Percentiles rank a stretch among this genome's conserved stretches.
These are phyloP conservation scores for Fremontodendron californicum DNA, from an alignment of 345 rosid species.

Conservation along the genomic window DNA sequence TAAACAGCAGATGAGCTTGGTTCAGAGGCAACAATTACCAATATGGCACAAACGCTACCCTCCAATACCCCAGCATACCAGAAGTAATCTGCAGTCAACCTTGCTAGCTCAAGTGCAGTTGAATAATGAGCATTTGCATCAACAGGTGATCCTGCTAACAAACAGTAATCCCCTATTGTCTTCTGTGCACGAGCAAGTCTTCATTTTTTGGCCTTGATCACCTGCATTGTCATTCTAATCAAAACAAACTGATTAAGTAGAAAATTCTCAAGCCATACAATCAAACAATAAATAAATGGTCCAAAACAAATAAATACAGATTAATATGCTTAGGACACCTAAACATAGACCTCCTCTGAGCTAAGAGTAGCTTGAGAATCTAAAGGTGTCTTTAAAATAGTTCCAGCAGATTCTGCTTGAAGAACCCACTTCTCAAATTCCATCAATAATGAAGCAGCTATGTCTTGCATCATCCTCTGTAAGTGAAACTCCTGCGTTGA, in stretches of 20 bases:
- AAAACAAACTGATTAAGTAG: conserved; percentile 28
- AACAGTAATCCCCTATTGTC: conserved; percentile 95
- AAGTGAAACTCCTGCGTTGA: conserved; percentile 83
- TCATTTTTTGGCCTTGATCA: conserved; percentile 92
- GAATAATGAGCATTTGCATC: conserved; percentile 98
- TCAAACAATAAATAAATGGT: conserved; percentile 30
- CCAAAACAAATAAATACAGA: conserved; percentile 39
- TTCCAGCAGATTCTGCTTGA: conserved; percentile 86
- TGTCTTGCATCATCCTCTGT: conserved; percentile 97
- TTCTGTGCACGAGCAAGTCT: conserved; percentile 95
- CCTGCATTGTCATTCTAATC: conserved; percentile 43
- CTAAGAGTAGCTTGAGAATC: conserved; percentile 98
- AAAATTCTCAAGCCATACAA: too few species aligned
- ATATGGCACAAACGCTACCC: conserved; percentile 89
- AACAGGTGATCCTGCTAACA: conserved; percentile 98
- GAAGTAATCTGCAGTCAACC: conserved; percentile 88
- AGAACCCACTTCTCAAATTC: conserved; percentile 96
- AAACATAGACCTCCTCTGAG: conserved; percentile 98
- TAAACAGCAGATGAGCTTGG: background rate
- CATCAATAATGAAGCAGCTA: conserved; percentile 89
- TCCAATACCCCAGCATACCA: conserved; percentile 99
- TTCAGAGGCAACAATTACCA: conserved; percentile 47
- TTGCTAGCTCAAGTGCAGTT: conserved; percentile 89
- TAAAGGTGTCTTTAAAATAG: conserved; percentile 87
- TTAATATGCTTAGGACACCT: conserved; percentile 79